Evolutionary conservation across 768 basidiomycete genomes (phyloP), one percentile per base, ranked within the genome.

Genomic region (Leccinellum albellum): DNA sequence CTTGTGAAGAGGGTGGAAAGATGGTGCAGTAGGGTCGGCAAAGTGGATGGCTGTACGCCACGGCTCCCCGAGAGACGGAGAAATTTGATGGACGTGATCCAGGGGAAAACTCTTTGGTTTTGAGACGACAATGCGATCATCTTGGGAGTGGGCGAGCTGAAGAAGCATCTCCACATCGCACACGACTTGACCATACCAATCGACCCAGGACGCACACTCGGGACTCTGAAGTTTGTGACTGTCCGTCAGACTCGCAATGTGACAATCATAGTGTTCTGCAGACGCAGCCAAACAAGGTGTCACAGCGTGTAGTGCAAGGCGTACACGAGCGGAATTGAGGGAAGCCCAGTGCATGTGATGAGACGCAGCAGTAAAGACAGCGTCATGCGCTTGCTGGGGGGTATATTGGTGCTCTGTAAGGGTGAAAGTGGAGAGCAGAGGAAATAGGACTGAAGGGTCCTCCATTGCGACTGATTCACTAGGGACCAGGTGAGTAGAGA

Each of bases 381-480:
- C 54, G 14, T 31, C 37, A 57, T 91, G 80, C 13, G 80, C 73
- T 2, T 81, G 80, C 57, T 85, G 76, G 1, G 81, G 76, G 13
- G 78, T 74, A 23, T 23, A 35, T 4, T 48, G 59, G 50, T 75
- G 61, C 21, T 73, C 70, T 13, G 81, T 78, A 8, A 85, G 82
- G 4, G 94, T 73, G 37, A 81, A 78, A 61, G 86, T 77, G 14
- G 66, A 65, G 3, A 98, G 77, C 17, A 91, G 75, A 6, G 87
- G 84, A 70, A 95, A 93, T 75, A 93, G 93, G 15, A 82, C 75
- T 20, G 80, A 68, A 1, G 88, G 82, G 50, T 86, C 82, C 69
- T 96, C 91, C 46, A 87, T 70, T 7, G 88, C 74, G 14, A 94
- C 78, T 0, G 91, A 85, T 73, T 99, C 96, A 37, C 96, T 98